phyloP scores from a whole-genome alignment of 1,139 yeast genomes.

The Diutina catenulata region DNA sequence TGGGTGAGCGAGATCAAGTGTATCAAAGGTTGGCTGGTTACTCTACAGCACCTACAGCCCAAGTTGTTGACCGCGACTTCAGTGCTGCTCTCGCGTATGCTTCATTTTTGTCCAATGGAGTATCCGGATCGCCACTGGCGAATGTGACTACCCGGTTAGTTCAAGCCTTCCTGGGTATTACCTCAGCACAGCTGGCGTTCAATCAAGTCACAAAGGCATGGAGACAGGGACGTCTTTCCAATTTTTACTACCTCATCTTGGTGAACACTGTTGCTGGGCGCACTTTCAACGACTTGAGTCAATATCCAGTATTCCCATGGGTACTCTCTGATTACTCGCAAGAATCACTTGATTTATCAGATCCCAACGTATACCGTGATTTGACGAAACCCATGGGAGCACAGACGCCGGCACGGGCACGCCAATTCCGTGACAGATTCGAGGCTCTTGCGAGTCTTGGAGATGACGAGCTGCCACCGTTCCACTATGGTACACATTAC shows the following conservation, averaged over 20 bases:
- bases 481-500: slow-evolving; percentile 87
- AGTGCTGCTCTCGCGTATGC: not conserved
- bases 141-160: slow-evolving; percentile 1
- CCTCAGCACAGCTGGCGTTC: slow-evolving; percentile 1
- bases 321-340: slow-evolving; percentile 71
- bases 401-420: slow-evolving; percentile 47
- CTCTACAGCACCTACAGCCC: not conserved
- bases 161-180: not conserved
- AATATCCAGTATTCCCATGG: slow-evolving; percentile 89
- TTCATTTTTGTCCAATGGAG: not conserved
- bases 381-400: slow-evolving; percentile 87
- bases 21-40: slow-evolving; percentile 28
- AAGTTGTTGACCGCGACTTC: not conserved
- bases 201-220: slow-evolving; percentile 42
- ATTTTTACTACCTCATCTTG: slow-evolving; percentile 68
- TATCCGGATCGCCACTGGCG: not conserved
- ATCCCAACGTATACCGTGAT: slow-evolving; percentile 58
- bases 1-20: slow-evolving; percentile 43
- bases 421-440: slow-evolving; percentile 54
- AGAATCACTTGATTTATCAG: slow-evolving; percentile 44
- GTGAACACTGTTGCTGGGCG: slow-evolving; percentile 78
- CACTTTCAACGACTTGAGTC: slow-evolving; percentile 77
- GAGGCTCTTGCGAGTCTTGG: slow-evolving; percentile 49
- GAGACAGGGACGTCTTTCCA: slow-evolving; percentile 67
- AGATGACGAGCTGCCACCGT: slow-evolving; percentile 50